Conservation (phyloP, 306 rosid genomes). For the Lathyrus oleraceus region DNA sequence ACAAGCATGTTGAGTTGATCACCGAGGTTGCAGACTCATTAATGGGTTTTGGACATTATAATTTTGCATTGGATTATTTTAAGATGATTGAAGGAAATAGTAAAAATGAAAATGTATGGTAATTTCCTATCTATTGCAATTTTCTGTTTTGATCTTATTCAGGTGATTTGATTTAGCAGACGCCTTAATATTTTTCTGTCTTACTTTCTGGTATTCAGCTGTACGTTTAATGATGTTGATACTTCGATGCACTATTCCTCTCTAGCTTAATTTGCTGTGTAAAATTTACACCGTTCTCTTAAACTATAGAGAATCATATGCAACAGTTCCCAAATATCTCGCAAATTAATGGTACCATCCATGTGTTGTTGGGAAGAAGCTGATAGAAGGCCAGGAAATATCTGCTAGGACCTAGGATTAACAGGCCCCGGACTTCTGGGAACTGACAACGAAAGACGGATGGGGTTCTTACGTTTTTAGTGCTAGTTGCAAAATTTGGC, state of each 20-base stretch:
- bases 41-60: conserved; percentile 62
- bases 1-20: conserved; percentile 51
- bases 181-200: background rate
- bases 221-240: background rate
- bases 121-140: conserved; percentile 32
- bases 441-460: background rate
- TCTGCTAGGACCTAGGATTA: background rate
- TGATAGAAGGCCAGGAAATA: background rate
- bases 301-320: background rate
- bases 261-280: conserved; percentile 6
- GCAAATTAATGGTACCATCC: background rate
- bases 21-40: conserved; percentile 67
- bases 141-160: conserved; percentile 13
- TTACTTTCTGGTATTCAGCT: conserved; percentile 25
- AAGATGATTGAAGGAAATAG: conserved; percentile 56
- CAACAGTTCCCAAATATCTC: too few relatives aligned
- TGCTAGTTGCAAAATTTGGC: background rate
- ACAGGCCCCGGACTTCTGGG: background rate
- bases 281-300: background rate
- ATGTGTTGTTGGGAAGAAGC: background rate
- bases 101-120: conserved; percentile 55
- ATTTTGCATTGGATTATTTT: conserved; percentile 70
- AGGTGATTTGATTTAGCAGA: conserved; percentile 19
- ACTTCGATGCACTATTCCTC: background rate
- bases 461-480: background rate